Base-by-base conservation (phyloP, 192 early-diverging fungal species). In the Obelidium mucronatum region DNA sequence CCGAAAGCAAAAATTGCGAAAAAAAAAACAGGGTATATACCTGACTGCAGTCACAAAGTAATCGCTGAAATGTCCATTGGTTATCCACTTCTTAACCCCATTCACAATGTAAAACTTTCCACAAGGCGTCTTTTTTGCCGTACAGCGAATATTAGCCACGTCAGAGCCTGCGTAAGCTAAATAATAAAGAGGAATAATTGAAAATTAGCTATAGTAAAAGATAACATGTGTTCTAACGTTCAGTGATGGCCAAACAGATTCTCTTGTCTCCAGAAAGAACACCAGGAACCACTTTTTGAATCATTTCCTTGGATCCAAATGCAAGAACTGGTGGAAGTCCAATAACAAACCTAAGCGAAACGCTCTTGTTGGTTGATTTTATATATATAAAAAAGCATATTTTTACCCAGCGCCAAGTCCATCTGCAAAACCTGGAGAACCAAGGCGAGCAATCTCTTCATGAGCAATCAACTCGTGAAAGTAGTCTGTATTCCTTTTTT, bases 31-130 rank as follows among this genome's bases (percentile, higher is more conserved):
- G 5, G 56, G 24, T 59, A 59, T n/a, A 30, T 24, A 65, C 30
- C 92, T 42, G 22, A 74, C 44, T 19, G 58, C 84, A 62, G 87
- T 88, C 1, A 82, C 77, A 74, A 88, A 88, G 76, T 84, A 88
- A 53, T 87, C 83, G 44, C 74, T 67, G 44, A 72, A 79, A 22
- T 35, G 60, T 11, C 83, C 85, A 64, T 82, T 82, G 22, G 79
- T 80, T 62, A 87, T 84, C 86, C 86, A 88, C 55, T 88, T 88
- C 74, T 88, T 87, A 30, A 79, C 77, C 24, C 85, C 87, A 69
- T 88, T 88, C 17, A 88, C 87, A 56, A 88, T 85, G 77, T 88
- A 94, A 61, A 85, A 80, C 78, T 93, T 87, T 15, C 93, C 94
- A 73, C 88, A 58, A 1, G 81, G 66, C 26, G 81, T 75, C 72